Conservation (phyloP, 345 rosid species). For the Boechera retrofracta region DNA sequence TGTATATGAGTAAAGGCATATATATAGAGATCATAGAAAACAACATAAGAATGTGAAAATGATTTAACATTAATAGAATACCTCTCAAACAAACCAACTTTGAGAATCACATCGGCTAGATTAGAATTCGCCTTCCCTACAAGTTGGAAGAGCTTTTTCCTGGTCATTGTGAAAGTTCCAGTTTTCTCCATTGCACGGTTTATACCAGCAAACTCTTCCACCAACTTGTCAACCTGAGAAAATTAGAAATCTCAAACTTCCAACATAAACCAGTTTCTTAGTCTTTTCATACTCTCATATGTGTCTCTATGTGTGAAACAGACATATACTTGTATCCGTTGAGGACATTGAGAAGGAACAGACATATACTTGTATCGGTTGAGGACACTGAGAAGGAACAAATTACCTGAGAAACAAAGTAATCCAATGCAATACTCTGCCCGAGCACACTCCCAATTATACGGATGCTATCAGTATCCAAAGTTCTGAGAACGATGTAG, state of each 20-base stretch:
- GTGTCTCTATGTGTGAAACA: conserved; percentile 5
- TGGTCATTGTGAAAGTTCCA: conserved; percentile 93
- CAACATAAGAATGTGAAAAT: not conserved
- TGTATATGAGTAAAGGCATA: not conserved
- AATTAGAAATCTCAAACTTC: conserved; percentile 18
- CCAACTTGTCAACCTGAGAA: conserved; percentile 83
- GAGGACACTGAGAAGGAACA: conserved; percentile 20
- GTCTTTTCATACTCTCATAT: conserved; percentile 1
- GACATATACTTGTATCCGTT: not conserved
- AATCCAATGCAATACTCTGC: conserved; percentile 91
- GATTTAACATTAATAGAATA: conserved; percentile 31
- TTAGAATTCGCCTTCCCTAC: conserved; percentile 98
- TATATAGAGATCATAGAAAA: not conserved
- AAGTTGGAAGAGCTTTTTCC: conserved; percentile 84
- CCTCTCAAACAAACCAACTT: conserved; percentile 98
- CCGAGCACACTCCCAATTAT: conserved; percentile 94
- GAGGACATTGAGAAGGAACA: conserved; percentile 18
- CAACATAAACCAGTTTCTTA: conserved; percentile 17
- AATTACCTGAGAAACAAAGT: conserved; percentile 90
- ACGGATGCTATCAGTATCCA: conserved; percentile 88
- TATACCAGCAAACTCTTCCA: conserved; percentile 93
- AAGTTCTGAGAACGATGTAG: conserved; percentile 65
- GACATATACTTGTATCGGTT: conserved; percentile 4
- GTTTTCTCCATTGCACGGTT: conserved; percentile 88
- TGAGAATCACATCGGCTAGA: conserved; percentile 91